Conservation (phyloP, 305 asterid species). For the Fraxinus latifolia region DNA sequence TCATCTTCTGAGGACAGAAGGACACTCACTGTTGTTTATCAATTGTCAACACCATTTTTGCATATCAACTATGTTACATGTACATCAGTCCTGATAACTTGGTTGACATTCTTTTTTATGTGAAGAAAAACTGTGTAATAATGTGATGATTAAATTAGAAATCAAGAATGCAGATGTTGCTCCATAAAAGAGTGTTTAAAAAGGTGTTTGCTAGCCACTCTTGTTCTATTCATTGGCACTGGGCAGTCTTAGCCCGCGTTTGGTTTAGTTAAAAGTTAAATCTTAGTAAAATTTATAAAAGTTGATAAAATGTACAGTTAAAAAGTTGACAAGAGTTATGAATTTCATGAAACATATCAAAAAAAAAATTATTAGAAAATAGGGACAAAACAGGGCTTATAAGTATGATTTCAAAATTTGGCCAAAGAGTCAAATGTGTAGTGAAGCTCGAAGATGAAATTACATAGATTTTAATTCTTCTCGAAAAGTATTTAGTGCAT, state of each 20-base stretch:
- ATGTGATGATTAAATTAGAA: background rate
- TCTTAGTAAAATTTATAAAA: too few species aligned
- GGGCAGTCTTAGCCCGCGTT: background rate
- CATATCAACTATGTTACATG: too few species aligned
- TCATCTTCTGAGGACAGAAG: background rate
- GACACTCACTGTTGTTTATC: background rate
- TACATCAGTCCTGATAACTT: too few species aligned
- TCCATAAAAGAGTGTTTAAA: background rate
- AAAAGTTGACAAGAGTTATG: background rate
- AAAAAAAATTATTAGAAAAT: too few species aligned
- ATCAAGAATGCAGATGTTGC: too few species aligned
- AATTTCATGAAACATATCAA: too few species aligned
- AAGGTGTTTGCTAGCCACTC: background rate
- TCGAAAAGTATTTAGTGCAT: background rate
- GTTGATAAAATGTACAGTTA: background rate
- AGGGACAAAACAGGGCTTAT: background rate
- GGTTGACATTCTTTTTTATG: background rate
- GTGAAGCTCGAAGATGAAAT: background rate
- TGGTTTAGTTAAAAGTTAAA: background rate
- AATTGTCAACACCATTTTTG: background rate
- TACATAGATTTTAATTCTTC: background rate
- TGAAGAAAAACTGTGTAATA: too few species aligned
- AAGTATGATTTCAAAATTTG: background rate
- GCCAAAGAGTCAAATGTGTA: background rate
- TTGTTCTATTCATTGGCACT: background rate